Evolutionary conservation across 352 stramenopile species (phyloP).

Genomic region (Pythium insidiosum): DNA sequence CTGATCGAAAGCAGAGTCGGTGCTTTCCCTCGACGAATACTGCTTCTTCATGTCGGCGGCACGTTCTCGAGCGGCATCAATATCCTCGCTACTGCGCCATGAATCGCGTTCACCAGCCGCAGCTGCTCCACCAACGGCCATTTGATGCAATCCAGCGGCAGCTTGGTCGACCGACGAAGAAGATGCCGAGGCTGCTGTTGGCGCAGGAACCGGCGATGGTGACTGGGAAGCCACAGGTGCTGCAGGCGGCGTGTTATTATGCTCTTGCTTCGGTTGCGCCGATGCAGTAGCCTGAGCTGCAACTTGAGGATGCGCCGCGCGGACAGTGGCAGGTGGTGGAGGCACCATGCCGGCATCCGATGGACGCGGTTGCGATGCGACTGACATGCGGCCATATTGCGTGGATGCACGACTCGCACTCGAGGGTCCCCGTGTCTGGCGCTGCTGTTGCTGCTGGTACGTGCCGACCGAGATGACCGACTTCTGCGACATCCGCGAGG

Average conservation of each 20-base stretch:
- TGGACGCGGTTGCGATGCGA: conserved; percentile 12
- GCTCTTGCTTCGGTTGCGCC: not conserved
- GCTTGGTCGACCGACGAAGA: not conserved
- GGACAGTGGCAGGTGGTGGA: conserved; percentile 5
- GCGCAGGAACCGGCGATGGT: conserved; percentile 8
- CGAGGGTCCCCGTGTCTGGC: conserved; percentile 1
- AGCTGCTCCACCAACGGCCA: conserved; percentile 1
- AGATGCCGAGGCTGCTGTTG: conserved; percentile 9
- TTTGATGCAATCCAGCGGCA: not conserved
- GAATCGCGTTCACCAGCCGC: conserved; percentile 7
- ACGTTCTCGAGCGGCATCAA: conserved; percentile 14
- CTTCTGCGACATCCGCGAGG: conserved; percentile 5
- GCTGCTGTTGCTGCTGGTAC: conserved; percentile 2
- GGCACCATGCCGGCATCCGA: conserved; percentile 11
- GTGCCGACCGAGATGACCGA: not conserved
- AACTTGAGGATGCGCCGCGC: too few relatives aligned
- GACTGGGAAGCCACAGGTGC: not conserved
- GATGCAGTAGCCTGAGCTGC: too few relatives aligned
- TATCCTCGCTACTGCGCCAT: conserved; percentile 16
- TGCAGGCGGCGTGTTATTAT: not conserved
- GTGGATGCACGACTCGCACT: conserved; percentile 13
- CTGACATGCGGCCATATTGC: conserved; percentile 16
- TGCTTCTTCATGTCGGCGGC: not conserved
- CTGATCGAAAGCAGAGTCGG: not conserved
- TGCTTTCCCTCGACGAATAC: not conserved